These are phyloP conservation scores for Posidonia australis DNA, from an alignment of 106 monocot genomes.

Conservation along the genomic window DNA sequence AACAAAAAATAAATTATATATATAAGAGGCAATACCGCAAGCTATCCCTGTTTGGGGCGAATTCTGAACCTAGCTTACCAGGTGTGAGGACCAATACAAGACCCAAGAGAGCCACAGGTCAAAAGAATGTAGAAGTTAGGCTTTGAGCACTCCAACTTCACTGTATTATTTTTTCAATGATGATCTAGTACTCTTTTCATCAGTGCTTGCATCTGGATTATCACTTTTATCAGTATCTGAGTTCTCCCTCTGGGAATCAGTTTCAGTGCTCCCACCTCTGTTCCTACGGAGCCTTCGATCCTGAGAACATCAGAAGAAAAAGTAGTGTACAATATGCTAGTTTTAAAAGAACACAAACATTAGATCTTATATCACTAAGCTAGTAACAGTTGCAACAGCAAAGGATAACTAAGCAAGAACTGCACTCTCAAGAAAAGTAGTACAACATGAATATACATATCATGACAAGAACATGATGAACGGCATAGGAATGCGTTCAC, in stretches of 20 bases:
- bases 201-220: conserved; percentile 35
- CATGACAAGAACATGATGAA: no score
- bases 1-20: not conserved
- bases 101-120: not conserved
- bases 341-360: not conserved
- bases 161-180: not conserved
- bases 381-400: no score
- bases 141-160: not conserved
- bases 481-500: no score
- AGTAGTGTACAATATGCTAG: not conserved
- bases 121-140: not conserved
- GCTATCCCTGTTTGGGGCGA: not conserved
- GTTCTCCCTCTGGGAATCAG: conserved; percentile 52
- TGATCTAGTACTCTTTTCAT: conserved; percentile 2
- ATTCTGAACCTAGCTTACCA: not conserved
- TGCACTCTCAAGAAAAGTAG: no score
- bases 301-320: conserved; percentile 22
- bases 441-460: no score
- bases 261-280: conserved; percentile 29
- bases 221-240: conserved; percentile 77
- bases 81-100: not conserved
- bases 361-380: no score
- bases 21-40: not conserved
- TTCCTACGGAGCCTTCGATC: conserved; percentile 58
- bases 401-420: no score